phyloP scores from a whole-genome alignment of 2,329 filamentous ascomycete species.

The Rhytidhysteron rufulum region DNA sequence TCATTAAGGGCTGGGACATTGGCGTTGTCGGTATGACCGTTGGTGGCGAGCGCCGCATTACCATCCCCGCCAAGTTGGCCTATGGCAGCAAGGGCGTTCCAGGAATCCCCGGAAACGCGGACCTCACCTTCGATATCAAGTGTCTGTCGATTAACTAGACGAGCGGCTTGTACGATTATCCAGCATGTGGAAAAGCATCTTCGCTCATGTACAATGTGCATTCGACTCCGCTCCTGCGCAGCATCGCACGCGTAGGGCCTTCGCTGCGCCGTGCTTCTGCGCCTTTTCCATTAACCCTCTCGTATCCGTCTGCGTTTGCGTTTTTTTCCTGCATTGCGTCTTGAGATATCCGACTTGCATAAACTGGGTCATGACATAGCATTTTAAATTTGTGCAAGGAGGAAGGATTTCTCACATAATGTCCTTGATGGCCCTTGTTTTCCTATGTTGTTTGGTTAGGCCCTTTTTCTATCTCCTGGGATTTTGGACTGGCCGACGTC shows the following conservation, averaged over 20 bases:
- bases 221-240: slow-evolving; percentile 28
- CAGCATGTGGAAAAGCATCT: slow-evolving; percentile 16
- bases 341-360: slow-evolving; percentile 43
- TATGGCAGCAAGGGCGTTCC: slow-evolving; percentile 82
- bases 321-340: slow-evolving; percentile 30
- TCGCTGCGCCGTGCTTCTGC: slow-evolving; percentile 15
- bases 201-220: slow-evolving; percentile 20
- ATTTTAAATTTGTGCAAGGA: slow-evolving; percentile 32
- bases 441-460: slow-evolving; percentile 2
- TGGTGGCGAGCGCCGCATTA: slow-evolving; percentile 89
- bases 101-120: slow-evolving; percentile 88
- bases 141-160: slow-evolving; percentile 46
- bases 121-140: slow-evolving; percentile 78
- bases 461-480: neutral
- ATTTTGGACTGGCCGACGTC: slow-evolving; percentile 2
- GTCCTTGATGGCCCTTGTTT: slow-evolving; percentile 6
- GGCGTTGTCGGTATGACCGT: slow-evolving; percentile 89
- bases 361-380: slow-evolving; percentile 19
- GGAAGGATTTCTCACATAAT: slow-evolving; percentile 36
- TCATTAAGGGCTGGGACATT: slow-evolving; percentile 99
- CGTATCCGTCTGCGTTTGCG: slow-evolving; percentile 9
- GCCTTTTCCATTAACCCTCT: slow-evolving; percentile 13
- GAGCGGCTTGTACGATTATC: slow-evolving; percentile 1
- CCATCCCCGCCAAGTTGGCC: slow-evolving; percentile 79
- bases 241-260: slow-evolving; percentile 13